These are phyloP conservation scores for Bauhinia variegata DNA, from an alignment of 306 rosid species.

Conservation along the genomic window DNA sequence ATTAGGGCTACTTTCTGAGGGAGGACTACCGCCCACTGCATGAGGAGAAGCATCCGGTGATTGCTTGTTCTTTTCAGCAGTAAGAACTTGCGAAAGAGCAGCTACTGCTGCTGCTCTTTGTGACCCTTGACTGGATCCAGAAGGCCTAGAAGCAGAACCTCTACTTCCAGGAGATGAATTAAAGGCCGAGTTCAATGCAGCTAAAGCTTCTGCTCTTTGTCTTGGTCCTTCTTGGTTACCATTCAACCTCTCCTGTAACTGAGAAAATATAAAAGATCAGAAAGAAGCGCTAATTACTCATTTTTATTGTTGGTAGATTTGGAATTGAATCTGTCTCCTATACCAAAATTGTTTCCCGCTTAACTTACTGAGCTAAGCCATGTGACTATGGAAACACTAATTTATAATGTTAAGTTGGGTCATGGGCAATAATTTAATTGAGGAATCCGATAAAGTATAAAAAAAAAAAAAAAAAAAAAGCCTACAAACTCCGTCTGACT, in stretches of 20 bases:
- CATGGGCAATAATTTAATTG: too few relatives aligned
- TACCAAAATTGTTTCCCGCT: not conserved
- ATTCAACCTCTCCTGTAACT: constrained; percentile 70
- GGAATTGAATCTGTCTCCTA: too few relatives aligned
- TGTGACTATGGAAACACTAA: too few relatives aligned
- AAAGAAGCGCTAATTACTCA: constrained; percentile 6
- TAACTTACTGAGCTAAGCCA: too few relatives aligned
- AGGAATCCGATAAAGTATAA: too few relatives aligned
- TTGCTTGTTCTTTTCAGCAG: constrained; percentile 69
- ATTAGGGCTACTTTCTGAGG: constrained; percentile 44
- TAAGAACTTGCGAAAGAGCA: constrained; percentile 87
- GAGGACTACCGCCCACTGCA: constrained; percentile 47
- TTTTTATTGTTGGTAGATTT: not conserved
- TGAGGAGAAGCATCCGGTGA: constrained; percentile 72
- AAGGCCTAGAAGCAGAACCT: constrained; percentile 48
- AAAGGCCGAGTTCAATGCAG: constrained; percentile 89
- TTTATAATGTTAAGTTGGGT: too few relatives aligned
- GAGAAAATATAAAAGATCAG: constrained; percentile 30
- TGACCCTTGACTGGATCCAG: constrained; percentile 71
- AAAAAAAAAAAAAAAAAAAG: too few relatives aligned
- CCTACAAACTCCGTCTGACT: too few relatives aligned
- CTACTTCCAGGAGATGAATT: constrained; percentile 64
- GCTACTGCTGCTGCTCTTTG: constrained; percentile 97
- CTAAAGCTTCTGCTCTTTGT: constrained; percentile 98
- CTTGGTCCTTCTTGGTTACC: constrained; percentile 81